phyloP scores from a whole-genome alignment of 805 yeast species.

The Cyberlindnera maritima region DNA sequence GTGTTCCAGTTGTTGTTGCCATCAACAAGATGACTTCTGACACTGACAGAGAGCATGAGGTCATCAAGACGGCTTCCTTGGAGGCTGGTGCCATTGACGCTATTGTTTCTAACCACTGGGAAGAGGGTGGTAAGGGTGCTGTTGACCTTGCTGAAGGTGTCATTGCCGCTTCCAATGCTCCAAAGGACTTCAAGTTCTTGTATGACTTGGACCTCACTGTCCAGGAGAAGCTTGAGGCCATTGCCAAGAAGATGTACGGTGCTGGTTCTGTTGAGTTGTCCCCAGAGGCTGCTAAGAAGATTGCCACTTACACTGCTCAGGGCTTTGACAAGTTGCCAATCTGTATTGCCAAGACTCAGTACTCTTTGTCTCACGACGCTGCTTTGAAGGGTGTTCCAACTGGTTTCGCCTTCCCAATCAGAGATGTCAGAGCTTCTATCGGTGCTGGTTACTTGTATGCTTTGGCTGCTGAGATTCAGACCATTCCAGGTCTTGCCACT shows the following conservation, averaged over 20 bases:
- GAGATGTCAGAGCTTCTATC: slow-evolving; percentile 73
- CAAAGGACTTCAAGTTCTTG: slow-evolving; percentile 47
- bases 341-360: slow-evolving; percentile 85
- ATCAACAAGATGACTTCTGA: slow-evolving; percentile 77
- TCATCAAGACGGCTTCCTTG: slow-evolving; percentile 63
- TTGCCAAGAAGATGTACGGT: slow-evolving; percentile 76
- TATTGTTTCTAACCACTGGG: slow-evolving; percentile 83
- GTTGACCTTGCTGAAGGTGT: slow-evolving; percentile 70
- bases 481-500: slow-evolving; percentile 84
- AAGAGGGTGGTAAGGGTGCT: slow-evolving; percentile 82
- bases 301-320: slow-evolving; percentile 64
- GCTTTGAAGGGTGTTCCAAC: slow-evolving; percentile 79
- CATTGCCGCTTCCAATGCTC: slow-evolving; percentile 53
- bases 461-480: slow-evolving; percentile 80
- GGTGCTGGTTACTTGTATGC: slow-evolving; percentile 89
- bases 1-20: slow-evolving; percentile 82
- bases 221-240: slow-evolving; percentile 63
- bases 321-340: slow-evolving; percentile 78
- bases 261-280: slow-evolving; percentile 69
- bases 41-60: slow-evolving; percentile 62
- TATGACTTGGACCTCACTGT: slow-evolving; percentile 60
- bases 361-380: slow-evolving; percentile 81
- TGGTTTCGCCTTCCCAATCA: slow-evolving; percentile 74
- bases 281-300: slow-evolving; percentile 66
- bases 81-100: slow-evolving; percentile 81